phyloP scores from a whole-genome alignment of 1,139 yeast species.

The Blastobotrys arbuscula region DNA sequence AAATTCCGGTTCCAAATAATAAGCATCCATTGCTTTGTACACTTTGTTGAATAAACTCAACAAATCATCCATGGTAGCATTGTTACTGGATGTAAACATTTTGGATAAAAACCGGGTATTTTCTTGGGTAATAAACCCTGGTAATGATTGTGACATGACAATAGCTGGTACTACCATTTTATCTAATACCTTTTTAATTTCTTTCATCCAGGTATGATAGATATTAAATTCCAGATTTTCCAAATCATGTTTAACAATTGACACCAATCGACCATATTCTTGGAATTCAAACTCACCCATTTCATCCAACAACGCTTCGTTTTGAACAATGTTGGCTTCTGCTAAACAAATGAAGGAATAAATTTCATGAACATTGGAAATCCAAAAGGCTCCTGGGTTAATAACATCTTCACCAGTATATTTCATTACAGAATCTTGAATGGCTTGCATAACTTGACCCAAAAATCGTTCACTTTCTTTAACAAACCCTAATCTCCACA shows the following conservation, averaged over 20 bases:
- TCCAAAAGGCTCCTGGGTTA: constrained; percentile 96
- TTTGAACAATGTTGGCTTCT: constrained; percentile 79
- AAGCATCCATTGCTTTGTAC: constrained; percentile 90
- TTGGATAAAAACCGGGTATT: constrained; percentile 79
- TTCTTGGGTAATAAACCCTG: constrained; percentile 93
- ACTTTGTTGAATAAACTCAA: constrained; percentile 85
- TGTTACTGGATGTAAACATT: constrained; percentile 59
- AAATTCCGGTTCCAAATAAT: constrained; percentile 79
- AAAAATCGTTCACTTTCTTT: constrained; percentile 87
- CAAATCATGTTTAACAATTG: constrained; percentile 89
- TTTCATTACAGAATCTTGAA: constrained; percentile 53
- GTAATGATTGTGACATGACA: constrained; percentile 87
- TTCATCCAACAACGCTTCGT: constrained; percentile 71
- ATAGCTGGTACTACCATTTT: constrained; percentile 93
- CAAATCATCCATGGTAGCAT: constrained; percentile 92
- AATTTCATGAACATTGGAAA: constrained; percentile 92
- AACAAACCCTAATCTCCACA: constrained; percentile 97
- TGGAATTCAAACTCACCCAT: constrained; percentile 89
- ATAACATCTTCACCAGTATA: constrained; percentile 77
- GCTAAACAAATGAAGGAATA: constrained; percentile 94
- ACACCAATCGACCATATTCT: constrained; percentile 83
- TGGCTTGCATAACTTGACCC: constrained; percentile 83
- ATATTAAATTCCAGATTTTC: constrained; percentile 91
- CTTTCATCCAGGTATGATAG: constrained; percentile 97
- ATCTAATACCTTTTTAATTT: constrained; percentile 84